Evolutionary conservation across 139 green algal genomes (phyloP), one percentile per base, ranked within the genome.

Genomic region (Chlamydomonas sp.): DNA sequence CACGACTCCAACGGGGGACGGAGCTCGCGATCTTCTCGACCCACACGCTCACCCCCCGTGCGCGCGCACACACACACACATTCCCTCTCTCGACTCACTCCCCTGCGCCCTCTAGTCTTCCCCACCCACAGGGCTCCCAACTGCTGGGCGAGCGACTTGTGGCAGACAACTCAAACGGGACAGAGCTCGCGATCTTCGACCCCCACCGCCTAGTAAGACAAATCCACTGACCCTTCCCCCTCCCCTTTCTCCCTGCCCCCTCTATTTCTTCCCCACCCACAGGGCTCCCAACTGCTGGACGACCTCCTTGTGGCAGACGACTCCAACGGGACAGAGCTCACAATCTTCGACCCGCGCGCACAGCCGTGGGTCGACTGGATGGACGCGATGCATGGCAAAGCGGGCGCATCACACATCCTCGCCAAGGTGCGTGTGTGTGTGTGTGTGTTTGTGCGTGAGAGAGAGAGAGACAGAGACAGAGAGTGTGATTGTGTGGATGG

Each of bases 401-500:
- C 79, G 36, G 85, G 73, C 10, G 89, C 79, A 24, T 80, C 86
- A 13, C 80, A 77, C 4, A 83, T 90, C 74, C 76, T 97, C 58
- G 84, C 87, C 35, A 69, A 69, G 24, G n/a, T n/a, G n/a, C n/a
- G n/a, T n/a, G n/a, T n/a, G n/a, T n/a, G n/a, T n/a, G n/a, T n/a
- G n/a, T n/a, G n/a, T n/a, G n/a, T n/a, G n/a, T n/a, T n/a, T n/a
- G n/a, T n/a, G n/a, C n/a, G n/a, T n/a, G n/a, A n/a, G n/a, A n/a
- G n/a, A n/a, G n/a, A n/a, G n/a, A n/a, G n/a, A n/a, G n/a, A n/a
- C n/a, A n/a, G n/a, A 85, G 36, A 78, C 79, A 13, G 83, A n/a
- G n/a, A n/a, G n/a, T n/a, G n/a, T n/a, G 84, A 75, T 80, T 58
- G 72, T 89, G 61, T 97, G 90, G 87, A 87, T 96, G 35, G 88